Conservation (phyloP, 2,329 filamentous ascomycete genomes). For the Fusarium newnesense region DNA sequence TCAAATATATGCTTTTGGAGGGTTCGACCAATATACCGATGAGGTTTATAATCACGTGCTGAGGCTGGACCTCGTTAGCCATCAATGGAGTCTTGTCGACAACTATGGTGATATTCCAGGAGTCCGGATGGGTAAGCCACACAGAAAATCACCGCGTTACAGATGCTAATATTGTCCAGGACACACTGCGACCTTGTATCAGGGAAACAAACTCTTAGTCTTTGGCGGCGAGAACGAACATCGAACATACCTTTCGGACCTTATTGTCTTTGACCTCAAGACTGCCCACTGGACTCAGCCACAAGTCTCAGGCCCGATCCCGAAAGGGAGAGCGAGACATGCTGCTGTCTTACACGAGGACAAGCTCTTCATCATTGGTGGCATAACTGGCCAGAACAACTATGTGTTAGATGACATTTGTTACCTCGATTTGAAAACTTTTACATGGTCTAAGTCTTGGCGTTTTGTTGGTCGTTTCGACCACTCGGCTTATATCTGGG, state of each 20-base stretch:
- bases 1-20: constrained; percentile 97
- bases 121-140: constrained; percentile 85
- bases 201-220: constrained; percentile 93
- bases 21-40: constrained; percentile 98
- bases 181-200: constrained; percentile 93
- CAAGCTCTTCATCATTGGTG: constrained; percentile 94
- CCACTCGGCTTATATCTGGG: constrained; percentile 92
- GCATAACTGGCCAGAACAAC: constrained; percentile 93
- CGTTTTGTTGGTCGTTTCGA: constrained; percentile 95
- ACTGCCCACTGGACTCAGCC: constrained; percentile 97
- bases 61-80: constrained; percentile 83
- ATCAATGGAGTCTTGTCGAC: constrained; percentile 95
- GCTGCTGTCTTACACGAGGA: constrained; percentile 95
- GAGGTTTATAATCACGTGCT: constrained; percentile 99
- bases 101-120: constrained; percentile 99
- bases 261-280: constrained; percentile 95
- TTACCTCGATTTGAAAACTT: constrained; percentile 96
- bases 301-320: constrained; percentile 82
- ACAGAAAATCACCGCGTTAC: background rate
- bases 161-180: constrained; percentile 60
- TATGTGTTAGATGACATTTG: constrained; percentile 95
- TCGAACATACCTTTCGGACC: constrained; percentile 91
- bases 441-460: constrained; percentile 97
- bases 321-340: constrained; percentile 90
- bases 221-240: constrained; percentile 99